Base-by-base conservation (phyloP, 257 asterid species). In the Solanum bulbocastanum region DNA sequence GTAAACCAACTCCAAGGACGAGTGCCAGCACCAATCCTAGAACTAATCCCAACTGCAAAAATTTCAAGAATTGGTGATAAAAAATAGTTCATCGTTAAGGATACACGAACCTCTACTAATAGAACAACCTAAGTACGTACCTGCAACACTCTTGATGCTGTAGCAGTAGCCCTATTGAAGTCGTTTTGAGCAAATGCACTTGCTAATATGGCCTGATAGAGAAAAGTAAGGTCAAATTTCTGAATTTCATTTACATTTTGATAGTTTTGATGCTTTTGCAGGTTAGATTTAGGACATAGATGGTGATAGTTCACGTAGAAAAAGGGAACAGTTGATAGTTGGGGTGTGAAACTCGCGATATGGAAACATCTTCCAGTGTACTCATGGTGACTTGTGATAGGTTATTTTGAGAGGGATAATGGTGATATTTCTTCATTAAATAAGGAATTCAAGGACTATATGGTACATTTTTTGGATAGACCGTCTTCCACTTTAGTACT, bases 171-270 rank as follows among this genome's bases (percentile, higher is more conserved):
- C 75, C 91, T 66, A n/a, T 22, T 37, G 76, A 92, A 91, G 89
- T 95, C 96, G 25, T 95, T 90, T 62, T 89, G 92, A 16, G 98
- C 96, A 88, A 95, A 95, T 25, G 98, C 96, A 88, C 94, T 91
- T 5, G 98, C 96, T 81, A 95, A 94, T 83, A 95, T 93, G 37
- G 98, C 96, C 98, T 93, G 89, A 46, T 81, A 9, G 10, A 18
- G 40, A 46, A 44, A 81, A 81, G 11, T 5, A 81, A 81, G 42
- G 66, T 46, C 40, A 46, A 46, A 46, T 2, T 81, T 81, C 27
- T 10, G 20, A 81, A 46, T 81, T 81, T 46, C 3, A 0, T 46
- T 81, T 46, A 46, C 68, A 40, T 3, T 25, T 44, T 79, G 1
- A 15, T 44, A 15, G 37, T 16, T 32, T 49, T 81, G 68, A 27